Evolutionary conservation across 208 protist species (phyloP).

Genomic region (Willaertia magna): DNA sequence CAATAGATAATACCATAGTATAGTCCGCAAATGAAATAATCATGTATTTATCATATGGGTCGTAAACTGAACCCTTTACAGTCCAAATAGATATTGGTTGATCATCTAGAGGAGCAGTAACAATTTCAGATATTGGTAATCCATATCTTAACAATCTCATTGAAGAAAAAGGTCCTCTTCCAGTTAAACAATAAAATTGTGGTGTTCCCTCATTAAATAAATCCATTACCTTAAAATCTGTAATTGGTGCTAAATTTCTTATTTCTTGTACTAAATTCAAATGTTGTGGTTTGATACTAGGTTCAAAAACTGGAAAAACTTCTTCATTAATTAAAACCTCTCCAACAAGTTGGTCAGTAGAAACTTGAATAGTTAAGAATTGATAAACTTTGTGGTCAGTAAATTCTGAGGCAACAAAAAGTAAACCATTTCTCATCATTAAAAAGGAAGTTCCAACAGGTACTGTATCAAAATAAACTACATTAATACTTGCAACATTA

Average conservation of each 20-base stretch:
- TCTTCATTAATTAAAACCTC: background rate
- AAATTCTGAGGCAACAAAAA: constrained; percentile 87
- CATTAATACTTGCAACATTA: constrained; percentile 37
- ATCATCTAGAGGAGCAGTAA: constrained; percentile 34
- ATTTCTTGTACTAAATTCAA: constrained; percentile 41
- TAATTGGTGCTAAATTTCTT: constrained; percentile 51
- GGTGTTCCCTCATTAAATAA: constrained; percentile 40
- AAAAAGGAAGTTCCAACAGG: constrained; percentile 62
- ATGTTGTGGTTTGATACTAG: background rate
- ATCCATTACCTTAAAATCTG: constrained; percentile 48
- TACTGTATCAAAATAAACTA: constrained; percentile 95
- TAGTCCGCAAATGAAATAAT: constrained; percentile 65
- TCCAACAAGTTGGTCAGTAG: constrained; percentile 27
- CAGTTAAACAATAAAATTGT: constrained; percentile 58
- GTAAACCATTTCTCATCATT: constrained; percentile 79
- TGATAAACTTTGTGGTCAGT: constrained; percentile 81
- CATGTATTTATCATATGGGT: constrained; percentile 54
- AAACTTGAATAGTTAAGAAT: constrained; percentile 61
- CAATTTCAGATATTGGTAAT: constrained; percentile 42
- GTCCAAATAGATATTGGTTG: constrained; percentile 44
- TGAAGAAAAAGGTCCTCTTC: constrained; percentile 41
- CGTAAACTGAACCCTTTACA: constrained; percentile 21
- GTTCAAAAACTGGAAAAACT: background rate
- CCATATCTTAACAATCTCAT: constrained; percentile 65
- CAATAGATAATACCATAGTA: constrained; percentile 67